Conservation (phyloP, 192 early-diverging fungal species). For the Phlyctochytrium planicorne region DNA sequence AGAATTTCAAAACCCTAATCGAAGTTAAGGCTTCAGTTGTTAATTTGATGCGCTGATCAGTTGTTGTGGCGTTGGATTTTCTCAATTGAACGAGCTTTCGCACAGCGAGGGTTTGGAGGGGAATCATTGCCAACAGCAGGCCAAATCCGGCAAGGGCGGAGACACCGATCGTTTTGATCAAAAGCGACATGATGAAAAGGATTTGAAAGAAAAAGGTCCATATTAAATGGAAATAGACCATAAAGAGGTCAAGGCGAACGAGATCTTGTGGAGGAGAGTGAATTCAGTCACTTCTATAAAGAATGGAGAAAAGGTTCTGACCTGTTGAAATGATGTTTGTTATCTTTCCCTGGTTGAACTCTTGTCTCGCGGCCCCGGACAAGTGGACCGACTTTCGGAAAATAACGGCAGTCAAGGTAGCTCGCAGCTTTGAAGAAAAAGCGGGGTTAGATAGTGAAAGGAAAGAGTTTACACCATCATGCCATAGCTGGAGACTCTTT, state of each 20-base stretch:
- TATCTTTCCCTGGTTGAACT: conserved; percentile 62
- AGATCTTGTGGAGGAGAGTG: no score
- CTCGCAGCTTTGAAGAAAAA: no score
- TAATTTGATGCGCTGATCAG: conserved; percentile 22
- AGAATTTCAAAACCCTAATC: conserved; percentile 78
- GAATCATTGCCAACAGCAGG: conserved; percentile 20
- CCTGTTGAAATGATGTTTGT: conserved; percentile 59
- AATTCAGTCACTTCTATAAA: conserved; percentile 3
- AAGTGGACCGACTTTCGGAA: conserved; percentile 61
- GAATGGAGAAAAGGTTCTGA: no score
- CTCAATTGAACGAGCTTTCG: conserved; percentile 13
- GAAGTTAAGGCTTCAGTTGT: conserved; percentile 62
- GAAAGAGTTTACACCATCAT: conserved; percentile 32
- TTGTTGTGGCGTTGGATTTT: conserved; percentile 25
- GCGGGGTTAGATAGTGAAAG: conserved; percentile 3
- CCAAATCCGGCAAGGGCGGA: conserved; percentile 25
- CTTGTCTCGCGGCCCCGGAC: conserved; percentile 50
- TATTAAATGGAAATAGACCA: conserved; percentile 24
- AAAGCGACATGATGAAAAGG: conserved; percentile 13
- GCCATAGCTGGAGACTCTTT: conserved; percentile 28
- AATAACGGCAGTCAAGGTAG: conserved; percentile 49
- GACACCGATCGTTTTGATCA: conserved; percentile 11
- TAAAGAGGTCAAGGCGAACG: conserved; percentile 22
- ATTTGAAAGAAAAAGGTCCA: conserved; percentile 23
- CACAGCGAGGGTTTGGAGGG: conserved; percentile 25